Base-by-base conservation (phyloP, 768 basidiomycete genomes). In the Lactarius sp. region DNA sequence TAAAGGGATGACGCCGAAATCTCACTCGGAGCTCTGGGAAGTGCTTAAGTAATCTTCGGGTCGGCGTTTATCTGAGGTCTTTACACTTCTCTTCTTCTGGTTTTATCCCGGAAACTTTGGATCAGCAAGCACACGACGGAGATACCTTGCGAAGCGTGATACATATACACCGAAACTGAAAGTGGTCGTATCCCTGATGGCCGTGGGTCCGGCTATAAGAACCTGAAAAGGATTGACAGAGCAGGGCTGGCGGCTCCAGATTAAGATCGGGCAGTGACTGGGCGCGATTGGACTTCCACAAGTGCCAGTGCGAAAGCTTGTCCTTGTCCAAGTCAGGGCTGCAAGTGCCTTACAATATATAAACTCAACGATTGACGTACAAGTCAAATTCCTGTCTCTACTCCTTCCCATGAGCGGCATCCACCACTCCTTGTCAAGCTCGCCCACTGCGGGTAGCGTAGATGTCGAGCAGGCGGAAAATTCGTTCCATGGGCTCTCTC, bases 401-500 rank as follows among this genome's bases (percentile, higher is more conserved):
- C 50, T 44, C 42, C 16, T 10, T 27, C 18, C 41, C 1, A 65
- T 65, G 64, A 10, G 33, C 20, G 49, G 33, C 34, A 22, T 6
- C 5, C 53, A 60, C 34, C 59, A 18, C 50, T 65, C 64, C 27
- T 41, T 46, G 7, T 64, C 63, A 22, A 52, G 33, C 18, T 27
- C 41, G 10, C 46, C 52, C 37, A 44, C 46, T 6, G 52, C 39
- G 31, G 56, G 62, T 39, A 50, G 42, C 37, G 62, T 66, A 36
- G 37, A 66, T 20, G 16, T 66, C 52, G 39, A 51, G 18, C 52
- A 53, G 12, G 65, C 65, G 4, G 62, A 66, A 33, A 64, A 18
- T 14, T 22, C 52, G 6, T 66, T 66, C 10, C 41, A 66, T 18
- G 62, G 58, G 7, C 62, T 66, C 46, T 66, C 65, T 13, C 62